Conservation (phyloP, 179 eudicot species). For the Actinidia arguta region DNA sequence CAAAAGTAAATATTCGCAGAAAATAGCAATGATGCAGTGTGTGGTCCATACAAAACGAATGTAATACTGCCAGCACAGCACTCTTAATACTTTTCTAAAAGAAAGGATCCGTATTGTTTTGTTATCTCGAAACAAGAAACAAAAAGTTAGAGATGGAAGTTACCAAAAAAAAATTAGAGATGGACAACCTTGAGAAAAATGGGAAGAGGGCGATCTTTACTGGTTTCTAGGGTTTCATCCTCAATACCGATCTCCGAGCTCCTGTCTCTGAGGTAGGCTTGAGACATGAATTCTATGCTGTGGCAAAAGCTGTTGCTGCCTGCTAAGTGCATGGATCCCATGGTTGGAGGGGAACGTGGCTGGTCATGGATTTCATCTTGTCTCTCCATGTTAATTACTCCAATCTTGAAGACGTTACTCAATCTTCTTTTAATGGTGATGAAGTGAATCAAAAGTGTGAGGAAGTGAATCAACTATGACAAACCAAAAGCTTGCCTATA, state of each 20-base stretch:
- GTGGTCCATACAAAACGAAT: not conserved
- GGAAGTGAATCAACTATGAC: too few species aligned
- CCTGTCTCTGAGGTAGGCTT: constrained; percentile 62
- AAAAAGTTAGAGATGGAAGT: not conserved
- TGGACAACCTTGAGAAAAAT: constrained; percentile 61
- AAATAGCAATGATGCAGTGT: too few species aligned
- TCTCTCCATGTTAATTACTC: too few species aligned
- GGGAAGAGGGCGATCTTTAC: constrained; percentile 67
- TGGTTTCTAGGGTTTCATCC: constrained; percentile 42
- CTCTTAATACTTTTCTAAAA: not conserved
- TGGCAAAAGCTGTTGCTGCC: constrained; percentile 81
- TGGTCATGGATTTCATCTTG: too few species aligned
- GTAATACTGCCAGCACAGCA: not conserved
- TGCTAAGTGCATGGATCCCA: constrained; percentile 66
- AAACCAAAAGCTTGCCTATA: too few species aligned
- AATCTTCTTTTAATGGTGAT: too few species aligned
- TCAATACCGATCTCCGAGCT: constrained; percentile 58
- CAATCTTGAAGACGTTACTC: too few species aligned
- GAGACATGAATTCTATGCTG: constrained; percentile 77
- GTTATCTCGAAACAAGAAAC: not conserved
- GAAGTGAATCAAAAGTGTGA: too few species aligned
- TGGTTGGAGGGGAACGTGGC: too few species aligned
- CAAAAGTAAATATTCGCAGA: too few species aligned
- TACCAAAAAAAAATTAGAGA: not conserved
- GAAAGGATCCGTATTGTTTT: not conserved